phyloP scores from a whole-genome alignment of 768 basidiomycete genomes.

The Cyclocybe cylindracea region DNA sequence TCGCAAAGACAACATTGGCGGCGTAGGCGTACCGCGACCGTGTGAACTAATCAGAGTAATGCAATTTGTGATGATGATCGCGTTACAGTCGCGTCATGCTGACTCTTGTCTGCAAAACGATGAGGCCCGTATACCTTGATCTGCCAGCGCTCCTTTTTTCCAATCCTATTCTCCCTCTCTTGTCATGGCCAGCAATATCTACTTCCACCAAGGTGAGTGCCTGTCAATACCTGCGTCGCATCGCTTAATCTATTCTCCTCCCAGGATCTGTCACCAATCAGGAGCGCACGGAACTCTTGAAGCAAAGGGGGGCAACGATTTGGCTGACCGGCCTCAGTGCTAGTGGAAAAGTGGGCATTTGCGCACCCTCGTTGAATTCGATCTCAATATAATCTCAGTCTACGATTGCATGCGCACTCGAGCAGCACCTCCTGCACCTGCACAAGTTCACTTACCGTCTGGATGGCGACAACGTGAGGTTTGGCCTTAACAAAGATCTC shows the following conservation, averaged over 20 bases:
- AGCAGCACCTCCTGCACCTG: constrained; percentile 90
- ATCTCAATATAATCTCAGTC: constrained; percentile 51
- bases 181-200: constrained; percentile 54
- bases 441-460: constrained; percentile 87
- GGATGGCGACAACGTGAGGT: constrained; percentile 95
- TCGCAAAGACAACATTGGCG: background rate
- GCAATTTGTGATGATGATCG: constrained; percentile 19
- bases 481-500: constrained; percentile 95
- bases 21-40: background rate
- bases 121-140: background rate
- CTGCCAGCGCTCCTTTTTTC: background rate
- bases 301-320: constrained; percentile 87
- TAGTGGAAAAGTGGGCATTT: constrained; percentile 77
- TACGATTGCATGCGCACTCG: constrained; percentile 94
- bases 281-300: constrained; percentile 69
- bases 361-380: background rate
- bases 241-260: background rate
- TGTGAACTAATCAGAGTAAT: constrained; percentile 7
- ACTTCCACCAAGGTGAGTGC: constrained; percentile 65
- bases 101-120: background rate
- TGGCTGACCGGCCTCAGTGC: constrained; percentile 98
- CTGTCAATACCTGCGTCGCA: background rate
- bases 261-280: constrained; percentile 68
- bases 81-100: constrained; percentile 27
- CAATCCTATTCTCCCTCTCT: background rate